Percentiles rank a stretch among this genome's conserved stretches.
Evolutionary conservation across 371 early-diverging fungal genomes (phyloP).

Genomic region (Globomyces sp.): DNA sequence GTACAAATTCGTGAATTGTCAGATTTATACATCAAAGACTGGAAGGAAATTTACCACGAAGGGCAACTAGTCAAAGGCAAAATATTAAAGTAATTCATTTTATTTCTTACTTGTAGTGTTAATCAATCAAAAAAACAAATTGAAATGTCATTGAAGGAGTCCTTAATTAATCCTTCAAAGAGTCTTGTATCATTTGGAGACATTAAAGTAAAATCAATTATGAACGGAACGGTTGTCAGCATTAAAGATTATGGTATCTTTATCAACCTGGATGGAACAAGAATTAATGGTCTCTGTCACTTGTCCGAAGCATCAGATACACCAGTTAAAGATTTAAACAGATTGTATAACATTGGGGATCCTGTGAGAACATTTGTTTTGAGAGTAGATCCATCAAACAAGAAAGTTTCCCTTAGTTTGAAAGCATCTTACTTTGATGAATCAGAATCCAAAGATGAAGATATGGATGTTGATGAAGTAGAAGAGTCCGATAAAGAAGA

Average conservation of each 20-base stretch:
- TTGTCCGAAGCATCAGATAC: conserved; percentile 45
- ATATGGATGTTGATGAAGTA: conserved; percentile 35
- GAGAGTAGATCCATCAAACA: conserved; percentile 61
- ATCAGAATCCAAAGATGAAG: conserved; percentile 25
- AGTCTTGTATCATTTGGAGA: conserved; percentile 59
- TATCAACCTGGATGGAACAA: conserved; percentile 57
- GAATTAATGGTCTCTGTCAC: conserved; percentile 68
- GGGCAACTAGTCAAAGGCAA: conserved; percentile 76
- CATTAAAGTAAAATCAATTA: conserved; percentile 62
- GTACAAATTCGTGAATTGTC: conserved; percentile 85
- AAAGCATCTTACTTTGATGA: conserved; percentile 74
- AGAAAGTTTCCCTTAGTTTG: conserved; percentile 66
- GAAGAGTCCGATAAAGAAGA: conserved; percentile 33
- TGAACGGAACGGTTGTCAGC: conserved; percentile 58
- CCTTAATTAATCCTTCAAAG: conserved; percentile 26
- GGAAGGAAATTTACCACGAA: conserved; percentile 64
- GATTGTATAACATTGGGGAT: conserved; percentile 69
- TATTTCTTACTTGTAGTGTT: conserved; percentile 28
- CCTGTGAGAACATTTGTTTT: conserved; percentile 69
- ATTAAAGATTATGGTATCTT: conserved; percentile 61
- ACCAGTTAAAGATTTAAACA: conserved; percentile 32
- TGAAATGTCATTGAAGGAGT: conserved; percentile 41
- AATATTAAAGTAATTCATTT: conserved; percentile 45
- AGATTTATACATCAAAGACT: conserved; percentile 81
- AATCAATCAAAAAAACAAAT: conserved; percentile 43